Percentiles rank a stretch among this genome's conserved stretches.
phyloP scores from a whole-genome alignment of 192 early-diverging fungal species.

The Mortierella antarctica region DNA sequence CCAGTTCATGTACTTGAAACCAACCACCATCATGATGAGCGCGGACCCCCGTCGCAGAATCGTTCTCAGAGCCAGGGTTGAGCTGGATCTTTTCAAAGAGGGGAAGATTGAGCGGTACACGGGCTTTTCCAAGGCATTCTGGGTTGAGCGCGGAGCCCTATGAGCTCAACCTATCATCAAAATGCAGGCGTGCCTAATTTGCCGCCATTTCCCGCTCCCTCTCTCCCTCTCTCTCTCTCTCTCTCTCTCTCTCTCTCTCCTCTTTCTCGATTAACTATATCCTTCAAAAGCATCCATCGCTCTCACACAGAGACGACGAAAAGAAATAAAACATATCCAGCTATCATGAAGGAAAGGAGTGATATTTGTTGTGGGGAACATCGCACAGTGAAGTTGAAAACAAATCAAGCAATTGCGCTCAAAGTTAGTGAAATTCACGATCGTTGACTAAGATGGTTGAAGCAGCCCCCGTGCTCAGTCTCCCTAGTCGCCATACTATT shows the following conservation, averaged over 20 bases:
- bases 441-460: too few species aligned
- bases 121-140: constrained; percentile 38
- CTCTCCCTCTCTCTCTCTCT: background rate
- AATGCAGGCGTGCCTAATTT: background rate
- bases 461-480: too few species aligned
- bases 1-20: constrained; percentile 31
- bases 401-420: too few species aligned
- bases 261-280: too few species aligned
- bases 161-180: background rate
- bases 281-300: too few species aligned
- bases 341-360: too few species aligned
- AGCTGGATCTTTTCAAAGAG: constrained; percentile 34
- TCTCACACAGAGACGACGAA: too few species aligned
- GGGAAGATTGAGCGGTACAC: constrained; percentile 37
- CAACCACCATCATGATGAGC: constrained; percentile 33
- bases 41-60: constrained; percentile 11
- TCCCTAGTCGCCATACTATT: too few species aligned
- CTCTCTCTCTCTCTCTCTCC: background rate
- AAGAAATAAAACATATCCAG: too few species aligned
- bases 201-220: background rate
- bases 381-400: too few species aligned
- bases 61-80: constrained; percentile 23
- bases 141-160: constrained; percentile 37
- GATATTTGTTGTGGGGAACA: too few species aligned
- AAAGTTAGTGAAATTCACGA: too few species aligned